Evolutionary conservation across 2,329 filamentous ascomycete species (phyloP).

Genomic region (Cladophialophora exuberans): DNA sequence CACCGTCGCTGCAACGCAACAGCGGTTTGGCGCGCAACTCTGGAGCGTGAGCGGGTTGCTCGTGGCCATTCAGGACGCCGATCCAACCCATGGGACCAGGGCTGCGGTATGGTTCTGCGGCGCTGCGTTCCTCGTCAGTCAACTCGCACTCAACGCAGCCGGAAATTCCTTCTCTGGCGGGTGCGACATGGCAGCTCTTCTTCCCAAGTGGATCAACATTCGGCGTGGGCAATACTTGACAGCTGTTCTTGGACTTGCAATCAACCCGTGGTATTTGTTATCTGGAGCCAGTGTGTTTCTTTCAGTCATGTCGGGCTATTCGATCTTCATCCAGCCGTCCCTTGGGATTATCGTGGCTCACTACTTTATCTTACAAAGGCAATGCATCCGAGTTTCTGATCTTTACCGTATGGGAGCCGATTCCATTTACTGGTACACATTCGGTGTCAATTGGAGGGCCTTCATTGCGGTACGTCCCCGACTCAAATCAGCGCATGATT

Average conservation of each 20-base stretch:
- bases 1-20: constrained; percentile 5
- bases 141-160: constrained; percentile 1
- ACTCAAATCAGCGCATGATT: neutral
- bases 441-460: neutral
- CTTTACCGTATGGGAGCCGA: neutral
- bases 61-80: constrained; percentile 10
- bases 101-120: constrained; percentile 3
- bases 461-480: neutral
- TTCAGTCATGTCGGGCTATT: constrained; percentile 39
- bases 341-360: neutral
- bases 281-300: constrained; percentile 38
- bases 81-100: neutral
- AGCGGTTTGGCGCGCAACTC: constrained; percentile 1
- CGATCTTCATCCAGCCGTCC: constrained; percentile 45
- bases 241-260: constrained; percentile 48
- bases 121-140: neutral
- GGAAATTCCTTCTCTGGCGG: constrained; percentile 48
- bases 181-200: constrained; percentile 55
- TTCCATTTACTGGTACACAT: neutral
- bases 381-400: neutral
- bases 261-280: constrained; percentile 49
- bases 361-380: neutral
- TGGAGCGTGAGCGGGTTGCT: constrained; percentile 8
- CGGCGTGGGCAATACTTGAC: constrained; percentile 57
- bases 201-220: constrained; percentile 60